phyloP scores from a whole-genome alignment of 1,284 basidiomycete genomes.

The Ceratobasidium sp. region DNA sequence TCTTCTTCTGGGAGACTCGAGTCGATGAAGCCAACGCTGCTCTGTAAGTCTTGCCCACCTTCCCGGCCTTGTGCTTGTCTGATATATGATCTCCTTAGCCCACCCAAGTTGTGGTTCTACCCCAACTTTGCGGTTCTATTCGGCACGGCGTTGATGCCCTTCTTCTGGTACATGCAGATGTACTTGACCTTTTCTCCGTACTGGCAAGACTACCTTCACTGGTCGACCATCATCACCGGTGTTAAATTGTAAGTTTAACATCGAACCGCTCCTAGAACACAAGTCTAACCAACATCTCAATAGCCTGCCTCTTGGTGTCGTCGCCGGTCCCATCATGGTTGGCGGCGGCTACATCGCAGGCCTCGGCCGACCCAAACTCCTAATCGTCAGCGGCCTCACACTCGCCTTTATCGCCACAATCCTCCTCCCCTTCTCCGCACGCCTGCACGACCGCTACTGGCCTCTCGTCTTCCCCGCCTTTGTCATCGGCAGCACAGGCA shows the following conservation, averaged over 20 bases:
- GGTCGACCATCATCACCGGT: constrained; percentile 43
- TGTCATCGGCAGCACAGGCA: constrained; percentile 41
- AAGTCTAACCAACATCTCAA: background rate
- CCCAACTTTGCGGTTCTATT: constrained; percentile 61
- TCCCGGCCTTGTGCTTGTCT: background rate
- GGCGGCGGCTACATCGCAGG: constrained; percentile 63
- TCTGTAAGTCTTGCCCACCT: constrained; percentile 55
- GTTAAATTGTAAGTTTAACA: constrained; percentile 43
- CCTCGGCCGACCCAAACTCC: constrained; percentile 61
- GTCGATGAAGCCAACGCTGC: constrained; percentile 61
- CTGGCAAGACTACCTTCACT: constrained; percentile 44
- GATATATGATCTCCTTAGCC: constrained; percentile 52
- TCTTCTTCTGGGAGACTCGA: constrained; percentile 62
- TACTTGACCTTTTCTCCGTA: constrained; percentile 42
- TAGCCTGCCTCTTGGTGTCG: constrained; percentile 42
- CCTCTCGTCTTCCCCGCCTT: constrained; percentile 66
- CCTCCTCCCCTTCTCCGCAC: constrained; percentile 62
- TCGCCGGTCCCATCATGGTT: constrained; percentile 55
- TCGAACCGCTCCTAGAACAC: background rate
- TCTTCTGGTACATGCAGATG: constrained; percentile 58
- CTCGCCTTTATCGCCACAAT: constrained; percentile 62
- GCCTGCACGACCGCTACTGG: constrained; percentile 62
- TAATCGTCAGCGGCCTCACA: constrained; percentile 62
- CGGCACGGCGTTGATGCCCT: constrained; percentile 59
- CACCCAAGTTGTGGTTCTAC: constrained; percentile 61